Conservation (phyloP, 371 early-diverging fungal genomes). For the Lichtheimia ramosa region DNA sequence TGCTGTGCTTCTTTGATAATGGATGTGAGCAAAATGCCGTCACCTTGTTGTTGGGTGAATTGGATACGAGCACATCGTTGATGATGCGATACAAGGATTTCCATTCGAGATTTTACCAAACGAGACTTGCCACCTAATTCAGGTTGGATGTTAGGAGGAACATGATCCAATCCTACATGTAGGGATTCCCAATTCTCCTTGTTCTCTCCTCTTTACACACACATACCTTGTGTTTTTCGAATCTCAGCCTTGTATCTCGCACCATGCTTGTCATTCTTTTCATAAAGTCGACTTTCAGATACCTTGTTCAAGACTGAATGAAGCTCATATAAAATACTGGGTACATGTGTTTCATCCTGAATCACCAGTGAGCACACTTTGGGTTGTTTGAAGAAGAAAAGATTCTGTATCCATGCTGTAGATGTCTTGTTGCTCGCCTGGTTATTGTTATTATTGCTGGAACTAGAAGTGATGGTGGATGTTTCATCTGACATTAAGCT, state of each 20-base stretch:
- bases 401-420: constrained; percentile 40
- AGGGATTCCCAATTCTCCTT: background rate
- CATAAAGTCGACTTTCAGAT: constrained; percentile 35
- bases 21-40: constrained; percentile 18
- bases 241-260: constrained; percentile 44
- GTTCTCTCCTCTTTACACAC: background rate
- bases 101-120: constrained; percentile 48
- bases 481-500: background rate
- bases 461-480: background rate
- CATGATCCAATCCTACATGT: background rate
- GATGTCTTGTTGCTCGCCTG: background rate
- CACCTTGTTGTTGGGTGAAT: constrained; percentile 47
- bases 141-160: background rate
- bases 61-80: constrained; percentile 25
- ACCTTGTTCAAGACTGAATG: constrained; percentile 27
- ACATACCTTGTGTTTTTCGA: constrained; percentile 19
- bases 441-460: background rate
- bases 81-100: constrained; percentile 28
- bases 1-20: constrained; percentile 11
- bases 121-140: constrained; percentile 14
- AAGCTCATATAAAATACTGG: background rate
- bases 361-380: constrained; percentile 20
- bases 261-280: constrained; percentile 37
- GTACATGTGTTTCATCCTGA: background rate
- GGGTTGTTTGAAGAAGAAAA: constrained; percentile 53